Evolutionary conservation across 2,329 filamentous ascomycete genomes (phyloP).

Genomic region (Onygenales sp.): DNA sequence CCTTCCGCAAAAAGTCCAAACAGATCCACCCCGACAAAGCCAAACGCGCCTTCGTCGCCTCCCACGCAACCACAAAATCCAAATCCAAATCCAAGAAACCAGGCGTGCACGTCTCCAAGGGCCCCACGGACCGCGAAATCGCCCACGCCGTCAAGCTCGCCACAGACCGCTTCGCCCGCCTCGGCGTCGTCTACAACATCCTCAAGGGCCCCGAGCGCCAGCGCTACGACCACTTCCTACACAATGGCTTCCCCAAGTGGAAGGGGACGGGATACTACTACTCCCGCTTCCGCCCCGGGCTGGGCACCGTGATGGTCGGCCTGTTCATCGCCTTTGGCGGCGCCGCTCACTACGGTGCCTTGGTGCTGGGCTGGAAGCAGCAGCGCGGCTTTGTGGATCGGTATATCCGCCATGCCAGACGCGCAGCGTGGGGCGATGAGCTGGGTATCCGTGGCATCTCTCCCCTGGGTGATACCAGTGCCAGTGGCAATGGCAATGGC

Average conservation of each 20-base stretch:
- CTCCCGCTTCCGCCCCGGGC: slow-evolving; percentile 78
- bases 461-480: slow-evolving; percentile 43
- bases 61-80: slow-evolving; percentile 45
- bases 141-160: slow-evolving; percentile 71
- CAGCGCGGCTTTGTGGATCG: slow-evolving; percentile 85
- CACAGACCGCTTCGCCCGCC: slow-evolving; percentile 69
- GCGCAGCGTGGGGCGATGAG: slow-evolving; percentile 83
- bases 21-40: slow-evolving; percentile 92
- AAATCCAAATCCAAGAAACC: slow-evolving; percentile 41
- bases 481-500: slow-evolving; percentile 15
- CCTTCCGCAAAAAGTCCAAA: slow-evolving; percentile 80
- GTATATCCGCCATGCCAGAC: slow-evolving; percentile 82
- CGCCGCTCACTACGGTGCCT: slow-evolving; percentile 72
- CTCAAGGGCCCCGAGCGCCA: slow-evolving; percentile 70
- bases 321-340: slow-evolving; percentile 77
- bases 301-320: slow-evolving; percentile 74
- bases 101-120: slow-evolving; percentile 58
- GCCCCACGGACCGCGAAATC: slow-evolving; percentile 64
- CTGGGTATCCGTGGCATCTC: slow-evolving; percentile 57
- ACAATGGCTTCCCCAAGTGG: slow-evolving; percentile 91
- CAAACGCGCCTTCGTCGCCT: slow-evolving; percentile 67
- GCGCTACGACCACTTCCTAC: slow-evolving; percentile 89
- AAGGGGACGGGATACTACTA: slow-evolving; percentile 99
- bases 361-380: slow-evolving; percentile 80
- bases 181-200: slow-evolving; percentile 77